These are phyloP conservation scores for Volvariella volvacea DNA, from an alignment of 1,284 basidiomycete genomes.

Conservation along the genomic window DNA sequence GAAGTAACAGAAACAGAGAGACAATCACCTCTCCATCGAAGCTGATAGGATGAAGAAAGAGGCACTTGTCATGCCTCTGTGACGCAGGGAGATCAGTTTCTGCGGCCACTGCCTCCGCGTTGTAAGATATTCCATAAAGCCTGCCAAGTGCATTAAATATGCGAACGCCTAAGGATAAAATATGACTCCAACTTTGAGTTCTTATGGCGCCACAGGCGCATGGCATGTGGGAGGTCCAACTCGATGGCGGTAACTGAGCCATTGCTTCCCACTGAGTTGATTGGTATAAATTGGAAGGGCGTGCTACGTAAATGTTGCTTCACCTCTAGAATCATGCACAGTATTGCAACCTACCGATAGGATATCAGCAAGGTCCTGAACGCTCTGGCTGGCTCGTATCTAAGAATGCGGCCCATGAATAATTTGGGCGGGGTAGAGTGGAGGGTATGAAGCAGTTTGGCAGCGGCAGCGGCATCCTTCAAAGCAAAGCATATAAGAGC, in stretches of 20 bases:
- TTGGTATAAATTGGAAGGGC: constrained; percentile 33
- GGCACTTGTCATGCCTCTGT: constrained; percentile 18
- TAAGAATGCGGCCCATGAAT: constrained; percentile 63
- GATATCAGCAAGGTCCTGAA: constrained; percentile 67
- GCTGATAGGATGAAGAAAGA: constrained; percentile 49
- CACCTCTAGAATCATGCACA: constrained; percentile 2
- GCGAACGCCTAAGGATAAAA: not conserved
- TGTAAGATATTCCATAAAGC: constrained; percentile 47
- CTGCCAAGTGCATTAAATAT: constrained; percentile 25
- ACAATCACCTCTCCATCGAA: constrained; percentile 51
- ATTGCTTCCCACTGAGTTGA: constrained; percentile 11
- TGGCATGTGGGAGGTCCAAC: constrained; percentile 44
- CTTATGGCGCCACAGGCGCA: constrained; percentile 40
- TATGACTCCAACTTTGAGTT: constrained; percentile 37
- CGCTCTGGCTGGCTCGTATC: constrained; percentile 74
- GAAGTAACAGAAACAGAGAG: constrained; percentile 2
- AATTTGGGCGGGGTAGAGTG: constrained; percentile 46
- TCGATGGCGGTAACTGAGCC: constrained; percentile 20
- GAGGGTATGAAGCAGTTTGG: constrained; percentile 52
- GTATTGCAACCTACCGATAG: constrained; percentile 49
- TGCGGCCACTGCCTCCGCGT: constrained; percentile 43
- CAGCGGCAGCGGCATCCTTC: constrained; percentile 54
- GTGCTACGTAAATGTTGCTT: constrained; percentile 21
- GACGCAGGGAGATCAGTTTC: constrained; percentile 15
- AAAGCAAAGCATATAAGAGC: constrained; percentile 12